Base-by-base conservation (phyloP, 2,329 filamentous ascomycete genomes). In the Aureobasidium sp. region DNA sequence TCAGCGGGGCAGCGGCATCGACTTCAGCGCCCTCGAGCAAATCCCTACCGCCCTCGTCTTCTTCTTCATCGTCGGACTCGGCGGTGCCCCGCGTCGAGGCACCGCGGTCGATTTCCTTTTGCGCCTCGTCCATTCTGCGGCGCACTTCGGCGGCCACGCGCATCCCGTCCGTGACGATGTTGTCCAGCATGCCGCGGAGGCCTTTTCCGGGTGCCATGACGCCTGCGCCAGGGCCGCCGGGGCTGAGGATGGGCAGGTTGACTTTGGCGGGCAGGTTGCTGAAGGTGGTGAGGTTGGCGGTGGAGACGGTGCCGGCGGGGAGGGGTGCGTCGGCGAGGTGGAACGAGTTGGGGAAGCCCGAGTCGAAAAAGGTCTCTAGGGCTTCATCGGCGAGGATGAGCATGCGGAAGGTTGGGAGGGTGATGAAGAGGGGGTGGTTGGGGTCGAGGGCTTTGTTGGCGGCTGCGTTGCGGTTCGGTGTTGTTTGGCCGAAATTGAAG, bases 121-220 rank as follows among this genome's bases (percentile, higher is more conserved):
- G 92, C 3, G 93, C 93, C 71, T 99, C 94, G 64, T 99, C 93
- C 87, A 97, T 96, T 46, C 92, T 82, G 68, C 92, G 84, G 65
- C 89, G 82, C 55, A 99, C 93, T 73, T 99, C 94, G 0, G 88
- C 89, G 0, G 94, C 94, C 61, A 97, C 93, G 35, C 93, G 87
- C 86, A 97, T 96, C 43, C 94, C 94, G 70, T 99, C 94, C 1
- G 89, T 95, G 65, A 97, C 94, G 68, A 99, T 97, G 68, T 95
- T 96, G 76, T 99, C 94, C 40, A 99, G 79, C 62, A 99, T 94
- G 21, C 94, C 94, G 43, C 94, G 83, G 1, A 99, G 81, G 23
- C 94, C 90, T 65, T 92, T 88, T 1, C 84, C 80, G 47, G 79
- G 84, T 35, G 83, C 79, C 68, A 86, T 79, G 63, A 86, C 81